Conservation (phyloP, 2,329 filamentous ascomycete genomes). For the Aphanocladium album region DNA sequence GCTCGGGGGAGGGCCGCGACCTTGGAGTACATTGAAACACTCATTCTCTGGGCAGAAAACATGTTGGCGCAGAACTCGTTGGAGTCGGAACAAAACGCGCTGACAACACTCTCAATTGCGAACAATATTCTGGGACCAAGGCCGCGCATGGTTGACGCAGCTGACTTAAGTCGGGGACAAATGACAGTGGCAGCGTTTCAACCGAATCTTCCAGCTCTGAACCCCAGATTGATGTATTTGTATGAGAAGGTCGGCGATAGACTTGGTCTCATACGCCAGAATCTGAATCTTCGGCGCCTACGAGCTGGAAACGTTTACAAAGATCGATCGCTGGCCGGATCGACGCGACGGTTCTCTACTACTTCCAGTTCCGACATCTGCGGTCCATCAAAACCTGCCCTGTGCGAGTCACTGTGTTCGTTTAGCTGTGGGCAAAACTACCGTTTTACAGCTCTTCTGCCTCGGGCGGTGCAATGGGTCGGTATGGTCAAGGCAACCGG, state of each 20-base stretch:
- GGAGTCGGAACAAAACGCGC: conserved; percentile 1
- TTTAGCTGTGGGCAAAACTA: conserved; percentile 7
- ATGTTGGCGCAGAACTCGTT: conserved; percentile 2
- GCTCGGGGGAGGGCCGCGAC: conserved; percentile 3
- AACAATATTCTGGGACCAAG: neutral
- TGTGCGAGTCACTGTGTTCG: neutral
- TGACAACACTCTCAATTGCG: neutral
- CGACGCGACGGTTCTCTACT: neutral
- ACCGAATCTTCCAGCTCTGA: neutral
- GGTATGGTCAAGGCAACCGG: conserved; percentile 6
- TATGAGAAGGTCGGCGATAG: conserved; percentile 1
- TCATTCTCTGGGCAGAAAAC: conserved; percentile 4
- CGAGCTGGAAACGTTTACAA: too few relatives aligned
- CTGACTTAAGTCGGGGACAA: neutral
- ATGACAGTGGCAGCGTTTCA: conserved; percentile 7
- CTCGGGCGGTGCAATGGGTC: conserved; percentile 3
- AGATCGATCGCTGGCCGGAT: too few relatives aligned
- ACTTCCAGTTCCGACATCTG: neutral
- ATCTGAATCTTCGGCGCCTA: too few relatives aligned
- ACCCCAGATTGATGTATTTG: conserved; percentile 1
- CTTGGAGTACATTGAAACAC: conserved; percentile 9
- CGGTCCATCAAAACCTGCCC: neutral
- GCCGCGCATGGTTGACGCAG: neutral
- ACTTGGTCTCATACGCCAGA: neutral
- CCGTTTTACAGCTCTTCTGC: conserved; percentile 2